phyloP scores from a whole-genome alignment of 148 eudicot species.

The Camellia lanceoleosa region DNA sequence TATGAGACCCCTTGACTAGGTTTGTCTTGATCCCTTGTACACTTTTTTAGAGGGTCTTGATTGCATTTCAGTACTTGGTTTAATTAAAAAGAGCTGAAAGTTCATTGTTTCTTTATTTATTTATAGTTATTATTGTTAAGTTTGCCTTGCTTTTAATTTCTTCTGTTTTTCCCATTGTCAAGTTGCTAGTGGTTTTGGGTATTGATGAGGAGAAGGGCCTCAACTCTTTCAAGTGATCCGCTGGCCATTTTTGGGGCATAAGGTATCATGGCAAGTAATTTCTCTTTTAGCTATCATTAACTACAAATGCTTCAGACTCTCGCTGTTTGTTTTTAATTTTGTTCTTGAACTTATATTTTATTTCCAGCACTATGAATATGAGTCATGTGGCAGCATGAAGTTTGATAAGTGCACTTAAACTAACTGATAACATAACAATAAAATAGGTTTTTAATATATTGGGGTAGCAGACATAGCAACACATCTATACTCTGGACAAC shows the following conservation, averaged over 20 bases:
- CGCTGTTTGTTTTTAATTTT: not conserved
- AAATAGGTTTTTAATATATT: not conserved
- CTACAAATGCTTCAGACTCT: not conserved
- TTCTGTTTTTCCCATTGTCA: conserved; percentile 15
- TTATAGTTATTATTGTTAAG: not conserved
- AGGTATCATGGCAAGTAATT: conserved; percentile 43
- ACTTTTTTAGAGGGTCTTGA: not conserved
- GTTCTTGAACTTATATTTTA: not conserved
- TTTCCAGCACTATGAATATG: not conserved
- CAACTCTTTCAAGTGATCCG: conserved; percentile 97
- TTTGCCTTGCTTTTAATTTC: conserved; percentile 8
- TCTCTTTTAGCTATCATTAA: not conserved
- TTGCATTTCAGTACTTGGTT: not conserved
- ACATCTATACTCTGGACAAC: not conserved
- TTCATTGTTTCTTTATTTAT: not conserved
- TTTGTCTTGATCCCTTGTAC: conserved; percentile 27
- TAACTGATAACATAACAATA: not conserved
- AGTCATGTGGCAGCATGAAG: not conserved
- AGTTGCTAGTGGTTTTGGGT: conserved; percentile 95
- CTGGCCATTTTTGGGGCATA: conserved; percentile 98
- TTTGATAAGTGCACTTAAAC: not conserved
- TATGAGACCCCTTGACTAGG: conserved; percentile 99
- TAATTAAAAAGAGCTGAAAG: not conserved
- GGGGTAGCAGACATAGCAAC: not conserved
- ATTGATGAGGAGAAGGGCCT: conserved; percentile 95